A percentile compares a stretch with the other conserved stretches of the same genome.
Conservation (phyloP, 768 basidiomycete genomes). For the Pleurotus platypus region DNA sequence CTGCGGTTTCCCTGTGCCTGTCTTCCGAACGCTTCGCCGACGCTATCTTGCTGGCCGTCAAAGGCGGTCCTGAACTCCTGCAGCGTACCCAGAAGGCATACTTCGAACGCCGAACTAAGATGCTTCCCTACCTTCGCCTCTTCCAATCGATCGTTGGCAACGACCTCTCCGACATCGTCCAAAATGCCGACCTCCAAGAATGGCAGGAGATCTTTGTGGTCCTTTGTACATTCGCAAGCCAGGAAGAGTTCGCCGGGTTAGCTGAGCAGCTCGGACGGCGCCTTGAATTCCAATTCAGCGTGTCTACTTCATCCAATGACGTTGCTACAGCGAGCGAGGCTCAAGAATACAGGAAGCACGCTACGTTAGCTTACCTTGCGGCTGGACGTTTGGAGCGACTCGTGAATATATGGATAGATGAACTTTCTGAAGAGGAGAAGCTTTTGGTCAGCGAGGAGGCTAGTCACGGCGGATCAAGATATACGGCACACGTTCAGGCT, state of each 20-base stretch:
- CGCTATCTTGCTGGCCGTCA: slow-evolving; percentile 89
- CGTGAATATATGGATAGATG: slow-evolving; percentile 89
- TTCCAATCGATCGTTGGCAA: slow-evolving; percentile 93
- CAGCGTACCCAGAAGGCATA: slow-evolving; percentile 89
- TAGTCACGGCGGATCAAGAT: slow-evolving; percentile 47
- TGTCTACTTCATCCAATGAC: slow-evolving; percentile 48
- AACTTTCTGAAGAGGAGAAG: slow-evolving; percentile 83
- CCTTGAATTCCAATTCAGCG: slow-evolving; percentile 79
- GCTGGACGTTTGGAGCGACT: slow-evolving; percentile 85
- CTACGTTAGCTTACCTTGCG: slow-evolving; percentile 90
- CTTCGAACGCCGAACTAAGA: slow-evolving; percentile 76
- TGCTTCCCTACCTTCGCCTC: slow-evolving; percentile 84
- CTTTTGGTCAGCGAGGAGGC: slow-evolving; percentile 37
- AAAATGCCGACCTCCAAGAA: slow-evolving; percentile 91
- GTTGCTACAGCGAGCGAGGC: slow-evolving; percentile 38
- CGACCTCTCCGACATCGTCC: slow-evolving; percentile 90
- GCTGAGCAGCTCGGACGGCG: slow-evolving; percentile 90
- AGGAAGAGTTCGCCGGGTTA: slow-evolving; percentile 82
- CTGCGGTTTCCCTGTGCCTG: slow-evolving; percentile 88
- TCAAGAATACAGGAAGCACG: slow-evolving; percentile 70
- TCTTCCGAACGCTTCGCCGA: slow-evolving; percentile 90
- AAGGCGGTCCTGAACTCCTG: slow-evolving; percentile 85
- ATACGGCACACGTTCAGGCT: slow-evolving; percentile 79
- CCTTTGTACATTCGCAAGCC: slow-evolving; percentile 86
- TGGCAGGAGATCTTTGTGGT: slow-evolving; percentile 98